Evolutionary conservation across 306 rosid genomes (phyloP).

Genomic region (Pyrus communis): DNA sequence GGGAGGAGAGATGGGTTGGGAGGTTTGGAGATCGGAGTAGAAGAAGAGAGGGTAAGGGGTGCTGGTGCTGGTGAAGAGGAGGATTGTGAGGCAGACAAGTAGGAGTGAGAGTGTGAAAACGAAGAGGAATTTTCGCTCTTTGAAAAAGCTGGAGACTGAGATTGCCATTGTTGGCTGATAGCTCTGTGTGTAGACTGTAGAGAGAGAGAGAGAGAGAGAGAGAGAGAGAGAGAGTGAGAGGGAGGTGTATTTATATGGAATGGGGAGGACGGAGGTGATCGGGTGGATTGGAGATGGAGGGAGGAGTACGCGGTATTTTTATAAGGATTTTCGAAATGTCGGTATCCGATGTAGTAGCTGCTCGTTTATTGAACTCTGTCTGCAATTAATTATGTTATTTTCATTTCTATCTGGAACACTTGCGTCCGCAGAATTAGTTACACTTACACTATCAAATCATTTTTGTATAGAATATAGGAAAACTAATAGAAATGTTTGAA

Average conservation of each 20-base stretch:
- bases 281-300: background rate
- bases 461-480: too few relatives aligned
- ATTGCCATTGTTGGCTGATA: slow-evolving; percentile 26
- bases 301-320: slow-evolving; percentile 4
- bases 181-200: background rate
- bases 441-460: background rate
- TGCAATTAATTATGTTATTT: background rate
- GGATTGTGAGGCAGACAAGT: slow-evolving; percentile 37
- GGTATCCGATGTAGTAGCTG: background rate
- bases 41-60: slow-evolving; percentile 25
- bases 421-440: background rate
- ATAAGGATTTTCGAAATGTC: slow-evolving; percentile 3
- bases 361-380: too few relatives aligned
- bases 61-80: slow-evolving; percentile 43
- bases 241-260: background rate
- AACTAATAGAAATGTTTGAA: too few relatives aligned
- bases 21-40: slow-evolving; percentile 29
- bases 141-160: slow-evolving; percentile 29
- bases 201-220: background rate
- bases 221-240: background rate
- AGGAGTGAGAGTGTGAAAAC: slow-evolving; percentile 39
- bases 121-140: slow-evolving; percentile 56
- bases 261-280: background rate
- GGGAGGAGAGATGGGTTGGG: background rate
- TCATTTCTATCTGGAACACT: background rate